Base-by-base conservation (phyloP, 176 grass and related monocot genomes). In the Carex parvula region DNA sequence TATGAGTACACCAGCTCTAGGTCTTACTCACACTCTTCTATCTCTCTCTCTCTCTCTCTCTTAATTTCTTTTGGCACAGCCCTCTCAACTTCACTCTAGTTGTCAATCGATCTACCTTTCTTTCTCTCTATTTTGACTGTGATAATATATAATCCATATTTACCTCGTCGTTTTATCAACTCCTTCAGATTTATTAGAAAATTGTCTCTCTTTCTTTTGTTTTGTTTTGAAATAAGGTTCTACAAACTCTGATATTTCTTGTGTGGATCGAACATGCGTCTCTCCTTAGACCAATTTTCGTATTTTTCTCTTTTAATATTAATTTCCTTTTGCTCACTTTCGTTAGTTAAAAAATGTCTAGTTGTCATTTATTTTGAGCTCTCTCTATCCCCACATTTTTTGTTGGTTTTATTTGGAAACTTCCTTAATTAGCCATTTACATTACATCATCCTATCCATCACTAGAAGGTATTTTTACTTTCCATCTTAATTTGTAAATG, bases 1-100 rank as follows among this genome's bases (percentile, higher is more conserved):
- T 92, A 97, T 14, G 94, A 97, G 61, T 97, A 88, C 75, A 70
- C 91, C 59, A 97, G 79, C 89, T 83, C 86, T 82, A 97, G 91
- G 94, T 97, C 35, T 64, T 29, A 3, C 41, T 88, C 33, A 54
- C 16, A 20, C 59, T 5, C 60, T 70, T 78, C 46, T 56, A 32
- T 22, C 2, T 81, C 76, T 69, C 35, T 70, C 15, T 86, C 32
- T 77, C 29, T 44, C 18, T 76, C 22, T 64, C n/a, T 85, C 29
- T 59, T 29, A 44, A 2, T 44, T 41, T 70, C 8, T 68, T 70
- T 70, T 44, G 67, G 16, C 2, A 1, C 67, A 42, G 14, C 1
- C 63, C 5, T 0, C 57, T 63, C 60, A 12, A 16, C 20, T 63
- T 65, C 5, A 26, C 0, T 26, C n/a, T 2, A 67, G 22, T 29